Conservation (phyloP, 1,139 yeast genomes). For the Zygosaccharomyces sapae region DNA sequence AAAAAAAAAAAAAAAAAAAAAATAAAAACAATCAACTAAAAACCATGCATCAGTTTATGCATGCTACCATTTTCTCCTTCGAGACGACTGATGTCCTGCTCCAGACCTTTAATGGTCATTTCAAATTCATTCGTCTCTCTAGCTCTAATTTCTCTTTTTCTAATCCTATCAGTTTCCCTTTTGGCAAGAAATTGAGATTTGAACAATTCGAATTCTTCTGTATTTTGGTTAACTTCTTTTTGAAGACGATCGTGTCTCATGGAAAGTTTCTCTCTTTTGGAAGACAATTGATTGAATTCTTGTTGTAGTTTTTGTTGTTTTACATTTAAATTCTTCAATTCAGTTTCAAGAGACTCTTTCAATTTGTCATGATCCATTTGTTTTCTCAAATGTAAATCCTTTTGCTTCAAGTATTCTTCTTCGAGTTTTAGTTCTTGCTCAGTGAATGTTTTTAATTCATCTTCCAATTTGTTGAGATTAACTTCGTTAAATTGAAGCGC, state of each 20-base stretch:
- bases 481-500: conserved; percentile 43
- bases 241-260: conserved; percentile 35
- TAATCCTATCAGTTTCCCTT: conserved; percentile 33
- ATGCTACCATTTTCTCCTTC: conserved; percentile 31
- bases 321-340: conserved; percentile 22
- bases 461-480: conserved; percentile 40
- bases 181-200: conserved; percentile 26
- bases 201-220: conserved; percentile 32
- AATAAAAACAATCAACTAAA: not conserved
- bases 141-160: conserved; percentile 29
- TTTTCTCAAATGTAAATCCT: conserved; percentile 38
- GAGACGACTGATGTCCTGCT: conserved; percentile 34
- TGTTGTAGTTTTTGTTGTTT: conserved; percentile 26
- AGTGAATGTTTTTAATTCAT: conserved; percentile 35
- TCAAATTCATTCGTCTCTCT: conserved; percentile 31
- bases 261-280: conserved; percentile 39
- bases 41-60: conserved; percentile 15
- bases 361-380: conserved; percentile 38
- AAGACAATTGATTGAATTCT: conserved; percentile 37
- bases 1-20: not conserved
- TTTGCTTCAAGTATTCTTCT: conserved; percentile 41
- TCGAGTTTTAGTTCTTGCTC: conserved; percentile 39
- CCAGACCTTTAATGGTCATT: conserved; percentile 32
- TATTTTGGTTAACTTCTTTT: conserved; percentile 36
- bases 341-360: conserved; percentile 34